These are phyloP conservation scores for Theobroma grandiflorum DNA, from an alignment of 441 rosid genomes.

Conservation along the genomic window DNA sequence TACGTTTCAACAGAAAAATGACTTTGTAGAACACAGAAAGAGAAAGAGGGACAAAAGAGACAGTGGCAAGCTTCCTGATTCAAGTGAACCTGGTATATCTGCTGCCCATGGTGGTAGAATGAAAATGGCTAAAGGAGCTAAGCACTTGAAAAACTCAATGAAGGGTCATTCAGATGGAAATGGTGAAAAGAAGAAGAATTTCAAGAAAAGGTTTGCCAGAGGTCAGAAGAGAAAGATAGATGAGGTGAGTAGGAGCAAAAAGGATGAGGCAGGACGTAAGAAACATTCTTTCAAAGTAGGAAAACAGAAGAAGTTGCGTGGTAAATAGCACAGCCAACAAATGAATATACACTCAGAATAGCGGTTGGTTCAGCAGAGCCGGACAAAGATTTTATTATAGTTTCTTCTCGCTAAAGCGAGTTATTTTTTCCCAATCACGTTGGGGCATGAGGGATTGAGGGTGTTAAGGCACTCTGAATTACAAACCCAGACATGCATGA, in stretches of 20 bases:
- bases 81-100: slow-evolving; percentile 23
- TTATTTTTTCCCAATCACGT: background rate
- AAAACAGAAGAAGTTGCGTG: slow-evolving; percentile 31
- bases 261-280: slow-evolving; percentile 6
- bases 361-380: background rate
- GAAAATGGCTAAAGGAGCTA: slow-evolving; percentile 31
- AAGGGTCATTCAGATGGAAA: slow-evolving; percentile 26
- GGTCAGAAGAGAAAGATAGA: slow-evolving; percentile 33
- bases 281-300: slow-evolving; percentile 29
- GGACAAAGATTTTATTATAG: background rate
- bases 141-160: slow-evolving; percentile 28
- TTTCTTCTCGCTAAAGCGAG: background rate
- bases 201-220: slow-evolving; percentile 19
- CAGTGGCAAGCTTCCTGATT: background rate
- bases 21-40: slow-evolving; percentile 37
- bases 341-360: background rate
- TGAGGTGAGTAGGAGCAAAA: slow-evolving; percentile 24
- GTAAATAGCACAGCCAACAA: background rate
- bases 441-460: background rate
- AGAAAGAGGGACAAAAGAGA: slow-evolving; percentile 44
- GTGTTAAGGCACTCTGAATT: background rate
- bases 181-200: slow-evolving; percentile 29
- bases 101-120: slow-evolving; percentile 23
- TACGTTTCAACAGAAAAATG: slow-evolving; percentile 18
- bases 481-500: background rate